A percentile compares a stretch with the other conserved stretches of the same genome.
Evolutionary conservation across 2,329 filamentous ascomycete species (phyloP).

Genomic region (Beauveria australis): DNA sequence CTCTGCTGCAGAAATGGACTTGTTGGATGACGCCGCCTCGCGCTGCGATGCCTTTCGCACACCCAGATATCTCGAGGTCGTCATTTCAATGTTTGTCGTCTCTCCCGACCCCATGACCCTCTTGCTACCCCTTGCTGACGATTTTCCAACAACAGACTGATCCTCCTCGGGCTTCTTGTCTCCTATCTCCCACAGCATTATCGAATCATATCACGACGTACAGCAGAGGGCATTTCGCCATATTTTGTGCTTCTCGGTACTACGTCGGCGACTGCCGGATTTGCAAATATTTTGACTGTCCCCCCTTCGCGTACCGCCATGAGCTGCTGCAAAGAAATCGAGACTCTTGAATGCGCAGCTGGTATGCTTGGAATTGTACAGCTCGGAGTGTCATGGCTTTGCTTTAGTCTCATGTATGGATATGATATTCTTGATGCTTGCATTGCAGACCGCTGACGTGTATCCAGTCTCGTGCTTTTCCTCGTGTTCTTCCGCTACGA

Average conservation of each 20-base stretch:
- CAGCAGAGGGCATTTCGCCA: slow-evolving; percentile 89
- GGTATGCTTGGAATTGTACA: slow-evolving; percentile 84
- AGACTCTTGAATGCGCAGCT: slow-evolving; percentile 72
- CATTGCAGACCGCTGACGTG: slow-evolving; percentile 16
- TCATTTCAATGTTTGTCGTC: slow-evolving; percentile 43
- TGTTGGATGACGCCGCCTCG: slow-evolving; percentile 10
- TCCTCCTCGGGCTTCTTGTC: slow-evolving; percentile 78
- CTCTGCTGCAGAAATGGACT: slow-evolving; percentile 12
- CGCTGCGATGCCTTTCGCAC: slow-evolving; percentile 43
- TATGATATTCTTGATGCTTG: background rate
- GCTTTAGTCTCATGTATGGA: slow-evolving; percentile 82
- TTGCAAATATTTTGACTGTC: slow-evolving; percentile 86
- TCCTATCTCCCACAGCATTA: slow-evolving; percentile 94
- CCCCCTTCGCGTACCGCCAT: slow-evolving; percentile 78
- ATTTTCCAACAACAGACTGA: slow-evolving; percentile 40
- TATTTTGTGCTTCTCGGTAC: slow-evolving; percentile 93
- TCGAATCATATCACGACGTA: slow-evolving; percentile 77
- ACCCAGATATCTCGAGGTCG: slow-evolving; percentile 46
- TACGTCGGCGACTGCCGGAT: slow-evolving; percentile 78
- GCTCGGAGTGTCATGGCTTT: slow-evolving; percentile 84
- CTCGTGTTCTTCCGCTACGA: slow-evolving; percentile 81
- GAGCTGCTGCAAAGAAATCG: slow-evolving; percentile 75
- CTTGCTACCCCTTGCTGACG: slow-evolving; percentile 14
- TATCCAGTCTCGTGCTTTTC: slow-evolving; percentile 74
- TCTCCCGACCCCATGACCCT: background rate